phyloP scores from a whole-genome alignment of 1,139 yeast species.

The Pichia sp. region DNA sequence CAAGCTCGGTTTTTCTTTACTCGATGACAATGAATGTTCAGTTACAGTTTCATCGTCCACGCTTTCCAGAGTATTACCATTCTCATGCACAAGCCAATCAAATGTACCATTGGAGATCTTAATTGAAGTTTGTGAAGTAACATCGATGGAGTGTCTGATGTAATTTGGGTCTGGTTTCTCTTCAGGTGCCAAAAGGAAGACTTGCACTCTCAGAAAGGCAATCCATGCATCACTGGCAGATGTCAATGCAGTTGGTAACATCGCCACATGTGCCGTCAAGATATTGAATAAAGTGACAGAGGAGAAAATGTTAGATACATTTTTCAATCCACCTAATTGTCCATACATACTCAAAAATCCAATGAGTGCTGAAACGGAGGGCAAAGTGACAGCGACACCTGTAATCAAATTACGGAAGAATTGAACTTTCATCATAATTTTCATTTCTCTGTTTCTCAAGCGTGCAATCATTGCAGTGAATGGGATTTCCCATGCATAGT shows the following conservation, averaged over 20 bases:
- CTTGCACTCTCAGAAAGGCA: slow-evolving; percentile 42
- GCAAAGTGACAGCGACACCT: slow-evolving; percentile 39
- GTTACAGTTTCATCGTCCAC: no score
- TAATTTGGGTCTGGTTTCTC: slow-evolving; percentile 21
- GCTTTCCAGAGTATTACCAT: no score
- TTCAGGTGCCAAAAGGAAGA: slow-evolving; percentile 37
- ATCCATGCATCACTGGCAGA: slow-evolving; percentile 48
- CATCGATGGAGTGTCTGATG: slow-evolving; percentile 2
- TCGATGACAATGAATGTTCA: no score
- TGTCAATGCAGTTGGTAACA: slow-evolving; percentile 47
- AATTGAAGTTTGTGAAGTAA: slow-evolving; percentile 33
- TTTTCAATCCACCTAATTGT: slow-evolving; percentile 16
- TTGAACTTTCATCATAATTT: slow-evolving; percentile 37
- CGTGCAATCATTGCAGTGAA: slow-evolving; percentile 34
- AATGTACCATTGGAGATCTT: slow-evolving; percentile 48
- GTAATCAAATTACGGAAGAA: slow-evolving; percentile 37
- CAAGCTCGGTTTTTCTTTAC: no score
- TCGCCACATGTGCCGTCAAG: slow-evolving; percentile 44
- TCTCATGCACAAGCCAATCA: no score
- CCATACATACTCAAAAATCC: slow-evolving; percentile 44
- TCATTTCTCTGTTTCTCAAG: slow-evolving; percentile 38
- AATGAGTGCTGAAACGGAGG: slow-evolving; percentile 41
- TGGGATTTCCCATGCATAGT: slow-evolving; percentile 48
- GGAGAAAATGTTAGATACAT: slow-evolving; percentile 40
- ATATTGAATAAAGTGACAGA: slow-evolving; percentile 46